Evolutionary conservation across 495 filamentous ascomycete species (phyloP).

Genomic region (Aspergillus hancockii): DNA sequence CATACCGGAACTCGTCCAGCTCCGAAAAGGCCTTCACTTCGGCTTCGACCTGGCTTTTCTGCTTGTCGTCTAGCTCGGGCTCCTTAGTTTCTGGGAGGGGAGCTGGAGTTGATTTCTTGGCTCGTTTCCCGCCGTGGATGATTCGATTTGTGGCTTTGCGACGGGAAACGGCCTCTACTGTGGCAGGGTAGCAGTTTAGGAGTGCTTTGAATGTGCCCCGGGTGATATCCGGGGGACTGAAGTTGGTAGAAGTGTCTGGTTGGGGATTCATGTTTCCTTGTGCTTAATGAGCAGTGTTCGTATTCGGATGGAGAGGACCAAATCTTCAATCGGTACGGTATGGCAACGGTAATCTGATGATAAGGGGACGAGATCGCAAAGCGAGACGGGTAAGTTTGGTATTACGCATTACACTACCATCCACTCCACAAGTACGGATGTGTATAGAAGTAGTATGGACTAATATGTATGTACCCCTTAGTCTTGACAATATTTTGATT

Average conservation of each 20-base stretch:
- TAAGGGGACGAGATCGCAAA: too few species aligned
- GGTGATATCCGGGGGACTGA: constrained; percentile 33
- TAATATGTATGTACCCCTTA: too few species aligned
- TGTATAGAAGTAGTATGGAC: background rate
- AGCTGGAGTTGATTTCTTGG: background rate
- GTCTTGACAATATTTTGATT: too few species aligned
- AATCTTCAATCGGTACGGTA: background rate
- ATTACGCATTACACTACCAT: background rate
- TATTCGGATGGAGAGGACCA: too few species aligned
- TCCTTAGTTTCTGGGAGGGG: background rate
- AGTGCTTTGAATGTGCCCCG: constrained; percentile 32
- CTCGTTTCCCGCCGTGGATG: background rate
- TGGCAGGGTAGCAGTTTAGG: constrained; percentile 32
- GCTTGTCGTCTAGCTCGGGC: constrained; percentile 18
- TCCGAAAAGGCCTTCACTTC: constrained; percentile 26
- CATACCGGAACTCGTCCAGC: constrained; percentile 41
- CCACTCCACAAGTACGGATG: background rate
- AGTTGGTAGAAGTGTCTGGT: constrained; percentile 7
- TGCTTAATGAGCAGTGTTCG: too few species aligned
- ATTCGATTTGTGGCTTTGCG: constrained; percentile 20
- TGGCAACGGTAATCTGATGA: too few species aligned
- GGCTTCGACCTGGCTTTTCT: constrained; percentile 5
- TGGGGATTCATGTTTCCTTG: background rate
- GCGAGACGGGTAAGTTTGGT: background rate
- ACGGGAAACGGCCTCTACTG: constrained; percentile 28